phyloP scores from a whole-genome alignment of 176 grass and related monocot genomes.

The Themeda triandra region DNA sequence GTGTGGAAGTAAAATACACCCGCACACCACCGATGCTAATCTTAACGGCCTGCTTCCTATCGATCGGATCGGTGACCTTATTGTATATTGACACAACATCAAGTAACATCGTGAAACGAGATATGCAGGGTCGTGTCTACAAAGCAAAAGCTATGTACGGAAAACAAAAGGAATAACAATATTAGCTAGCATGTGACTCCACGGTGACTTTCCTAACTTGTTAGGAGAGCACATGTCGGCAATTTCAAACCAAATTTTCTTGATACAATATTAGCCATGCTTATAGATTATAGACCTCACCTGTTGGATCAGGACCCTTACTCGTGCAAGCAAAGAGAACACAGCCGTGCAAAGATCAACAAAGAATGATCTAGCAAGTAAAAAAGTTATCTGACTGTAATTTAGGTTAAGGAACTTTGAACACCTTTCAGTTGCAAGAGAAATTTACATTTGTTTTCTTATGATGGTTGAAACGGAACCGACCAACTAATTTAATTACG shows the following conservation, averaged over 20 bases:
- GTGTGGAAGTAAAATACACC: slow-evolving; percentile 43
- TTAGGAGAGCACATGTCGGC: background rate
- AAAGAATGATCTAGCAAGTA: slow-evolving; percentile 94
- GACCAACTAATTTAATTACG: too few relatives aligned
- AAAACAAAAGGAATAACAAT: slow-evolving; percentile 20
- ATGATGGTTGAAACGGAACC: too few relatives aligned
- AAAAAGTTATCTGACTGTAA: slow-evolving; percentile 75
- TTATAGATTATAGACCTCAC: slow-evolving; percentile 39
- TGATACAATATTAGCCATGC: slow-evolving; percentile 13
- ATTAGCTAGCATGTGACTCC: slow-evolving; percentile 4
- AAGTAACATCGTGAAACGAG: slow-evolving; percentile 60
- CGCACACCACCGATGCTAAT: slow-evolving; percentile 65
- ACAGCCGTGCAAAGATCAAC: slow-evolving; percentile 57
- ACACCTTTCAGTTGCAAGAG: background rate
- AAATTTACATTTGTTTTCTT: background rate
- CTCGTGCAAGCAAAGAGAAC: slow-evolving; percentile 73
- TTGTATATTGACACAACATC: slow-evolving; percentile 78
- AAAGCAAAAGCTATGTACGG: slow-evolving; percentile 2
- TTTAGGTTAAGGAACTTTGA: slow-evolving; percentile 50
- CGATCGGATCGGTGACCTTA: slow-evolving; percentile 66
- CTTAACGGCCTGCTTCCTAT: slow-evolving; percentile 74
- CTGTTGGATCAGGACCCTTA: slow-evolving; percentile 81
- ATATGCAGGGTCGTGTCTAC: background rate
- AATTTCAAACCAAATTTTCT: background rate
- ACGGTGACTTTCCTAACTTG: slow-evolving; percentile 7